Evolutionary conservation across 208 protist genomes (phyloP).

Genomic region (Entamoeba dispar): DNA sequence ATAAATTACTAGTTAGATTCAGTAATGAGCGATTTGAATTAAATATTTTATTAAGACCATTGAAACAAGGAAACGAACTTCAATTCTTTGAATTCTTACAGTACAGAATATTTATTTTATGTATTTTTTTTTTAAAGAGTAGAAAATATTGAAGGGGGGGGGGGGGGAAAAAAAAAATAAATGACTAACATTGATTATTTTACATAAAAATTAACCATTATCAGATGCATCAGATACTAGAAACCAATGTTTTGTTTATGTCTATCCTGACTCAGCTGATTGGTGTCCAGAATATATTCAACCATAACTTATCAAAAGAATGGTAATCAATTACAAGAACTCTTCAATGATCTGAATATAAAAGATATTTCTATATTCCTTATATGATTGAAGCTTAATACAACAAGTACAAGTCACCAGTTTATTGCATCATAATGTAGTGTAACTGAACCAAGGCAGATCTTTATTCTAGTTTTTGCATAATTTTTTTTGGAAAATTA

Average conservation of each 20-base stretch:
- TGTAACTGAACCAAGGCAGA: background rate
- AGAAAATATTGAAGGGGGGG: background rate
- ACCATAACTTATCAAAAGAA: too few relatives aligned
- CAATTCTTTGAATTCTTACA: background rate
- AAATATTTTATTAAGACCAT: background rate
- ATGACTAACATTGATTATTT: too few relatives aligned
- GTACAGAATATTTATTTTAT: too few relatives aligned
- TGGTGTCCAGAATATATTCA: too few relatives aligned
- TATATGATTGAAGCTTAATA: background rate
- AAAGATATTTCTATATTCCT: background rate
- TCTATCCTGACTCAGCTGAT: background rate
- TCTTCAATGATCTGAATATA: background rate
- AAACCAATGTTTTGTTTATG: background rate
- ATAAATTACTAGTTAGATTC: background rate
- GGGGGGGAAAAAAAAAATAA: too few relatives aligned
- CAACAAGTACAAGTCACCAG: background rate
- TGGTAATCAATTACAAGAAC: background rate
- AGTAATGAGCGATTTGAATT: background rate
- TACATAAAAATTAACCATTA: background rate
- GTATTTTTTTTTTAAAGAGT: too few relatives aligned
- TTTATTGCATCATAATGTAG: background rate
- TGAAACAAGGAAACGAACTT: background rate
- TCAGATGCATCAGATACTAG: background rate
- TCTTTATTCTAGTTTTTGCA: background rate
- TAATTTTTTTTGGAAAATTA: background rate